Base-by-base conservation (phyloP, 331 rosid species). In the Malus hybrid region DNA sequence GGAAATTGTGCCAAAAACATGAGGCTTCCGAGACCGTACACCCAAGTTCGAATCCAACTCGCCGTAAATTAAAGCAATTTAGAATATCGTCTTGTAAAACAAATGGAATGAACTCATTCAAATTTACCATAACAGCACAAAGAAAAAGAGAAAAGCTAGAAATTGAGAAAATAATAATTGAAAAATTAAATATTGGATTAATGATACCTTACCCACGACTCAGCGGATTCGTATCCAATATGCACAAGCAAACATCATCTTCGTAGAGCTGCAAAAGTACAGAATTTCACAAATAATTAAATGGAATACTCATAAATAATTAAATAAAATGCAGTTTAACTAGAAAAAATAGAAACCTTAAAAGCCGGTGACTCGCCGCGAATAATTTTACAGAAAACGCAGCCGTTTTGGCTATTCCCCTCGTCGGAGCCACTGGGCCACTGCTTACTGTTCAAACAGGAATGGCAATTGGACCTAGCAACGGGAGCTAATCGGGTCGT, bases 181-280 rank as follows among this genome's bases (percentile, higher is more conserved):
- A 42, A 42, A 36, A 42, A 10, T 79, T 78, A 42, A 42, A 42
- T 48, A 76, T 75, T 71, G 75, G 72, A 85, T 75, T 77, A 79
- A 89, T 83, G 86, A 87, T 87, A 91, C 92, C 93, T 91, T 93
- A 93, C 98, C 98, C 98, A 89, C 81, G 82, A 89, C 93, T 91
- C 87, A 93, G 77, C 5, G 98, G 98, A 81, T 76, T 88, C 33
- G 81, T 83, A 69, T 93, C 98, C 96, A 93, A 82, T 83, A 93
- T 93, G 77, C 97, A 91, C 56, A 91, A 80, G 91, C 97, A 91
- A 72, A 39, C 52, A 75, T 91, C 93, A 89, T 93, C 98, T 85
- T 93, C 98, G 76, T 89, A 91, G 31, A 93, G 87, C 98, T 93
- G 98, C 72, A 86, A 42, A 42, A 67, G 71, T 56, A 44, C 4